Percentiles rank a stretch among this genome's conserved stretches.
phyloP scores from a whole-genome alignment of 1,139 yeast genomes.

The Geotrichum phurueaensis region DNA sequence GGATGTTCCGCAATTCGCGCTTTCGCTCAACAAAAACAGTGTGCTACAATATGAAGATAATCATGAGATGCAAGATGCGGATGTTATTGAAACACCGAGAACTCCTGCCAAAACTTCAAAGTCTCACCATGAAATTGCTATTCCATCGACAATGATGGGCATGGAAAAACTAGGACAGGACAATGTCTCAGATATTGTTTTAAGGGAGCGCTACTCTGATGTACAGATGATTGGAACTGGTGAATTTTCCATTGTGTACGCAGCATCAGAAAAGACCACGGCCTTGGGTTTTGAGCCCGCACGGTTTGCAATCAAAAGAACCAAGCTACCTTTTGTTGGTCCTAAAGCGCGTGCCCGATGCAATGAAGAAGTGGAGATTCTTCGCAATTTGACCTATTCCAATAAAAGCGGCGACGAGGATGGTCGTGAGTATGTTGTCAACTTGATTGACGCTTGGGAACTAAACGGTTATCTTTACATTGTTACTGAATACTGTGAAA shows the following conservation, averaged over 20 bases:
- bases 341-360: conserved; percentile 48
- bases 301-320: conserved; percentile 75
- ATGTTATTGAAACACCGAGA: conserved; percentile 22
- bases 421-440: conserved; percentile 74
- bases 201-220: conserved; percentile 57
- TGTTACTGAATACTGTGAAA: conserved; percentile 93
- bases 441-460: conserved; percentile 85
- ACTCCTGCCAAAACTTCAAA: conserved; percentile 31
- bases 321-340: conserved; percentile 53
- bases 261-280: conserved; percentile 47
- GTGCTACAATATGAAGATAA: conserved; percentile 12
- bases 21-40: conserved; percentile 1
- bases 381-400: conserved; percentile 41
- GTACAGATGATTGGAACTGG: conserved; percentile 75
- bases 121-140: conserved; percentile 21
- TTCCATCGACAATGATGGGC: conserved; percentile 14
- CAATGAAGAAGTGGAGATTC: conserved; percentile 52
- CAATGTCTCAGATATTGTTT: conserved; percentile 44
- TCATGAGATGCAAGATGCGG: conserved; percentile 4
- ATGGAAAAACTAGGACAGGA: conserved; percentile 10
- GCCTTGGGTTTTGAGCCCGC: conserved; percentile 17
- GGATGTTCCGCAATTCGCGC: conserved; percentile 12
- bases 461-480: conserved; percentile 67
- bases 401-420: conserved; percentile 42
- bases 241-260: conserved; percentile 83